Conservation (phyloP, 2,329 filamentous ascomycete species). For the Penicillium sp. region DNA sequence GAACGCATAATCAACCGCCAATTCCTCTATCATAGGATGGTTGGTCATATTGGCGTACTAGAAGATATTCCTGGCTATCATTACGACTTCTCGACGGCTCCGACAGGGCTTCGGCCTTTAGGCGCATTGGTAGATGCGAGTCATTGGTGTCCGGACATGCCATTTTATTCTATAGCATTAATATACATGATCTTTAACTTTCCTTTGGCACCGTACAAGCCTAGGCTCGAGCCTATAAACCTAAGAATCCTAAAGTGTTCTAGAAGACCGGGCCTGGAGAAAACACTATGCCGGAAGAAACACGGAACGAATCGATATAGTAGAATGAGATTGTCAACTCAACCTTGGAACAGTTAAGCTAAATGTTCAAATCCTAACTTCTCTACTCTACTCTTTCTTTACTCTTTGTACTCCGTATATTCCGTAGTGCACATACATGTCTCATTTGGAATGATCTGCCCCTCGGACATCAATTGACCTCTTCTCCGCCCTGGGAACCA, state of each 20-base stretch:
- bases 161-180: background rate
- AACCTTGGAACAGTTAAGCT: background rate
- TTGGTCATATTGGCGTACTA: conserved; percentile 44
- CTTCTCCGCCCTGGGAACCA: conserved; percentile 9
- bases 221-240: background rate
- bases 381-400: background rate
- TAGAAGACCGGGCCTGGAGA: background rate
- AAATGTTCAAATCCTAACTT: background rate
- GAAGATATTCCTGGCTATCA: conserved; percentile 27
- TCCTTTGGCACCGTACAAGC: background rate
- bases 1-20: conserved; percentile 46
- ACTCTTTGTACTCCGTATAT: background rate
- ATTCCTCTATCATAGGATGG: conserved; percentile 37
- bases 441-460: conserved; percentile 4
- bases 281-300: background rate
- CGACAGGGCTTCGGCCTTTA: conserved; percentile 21
- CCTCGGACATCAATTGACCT: conserved; percentile 2
- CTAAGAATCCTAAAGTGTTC: background rate
- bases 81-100: conserved; percentile 29
- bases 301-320: background rate
- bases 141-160: conserved; percentile 36
- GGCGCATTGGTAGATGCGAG: conserved; percentile 30
- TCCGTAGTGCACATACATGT: background rate
- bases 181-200: background rate
- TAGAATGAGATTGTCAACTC: background rate